Base-by-base conservation (phyloP, 1,284 basidiomycete genomes). In the Boletus sp. region DNA sequence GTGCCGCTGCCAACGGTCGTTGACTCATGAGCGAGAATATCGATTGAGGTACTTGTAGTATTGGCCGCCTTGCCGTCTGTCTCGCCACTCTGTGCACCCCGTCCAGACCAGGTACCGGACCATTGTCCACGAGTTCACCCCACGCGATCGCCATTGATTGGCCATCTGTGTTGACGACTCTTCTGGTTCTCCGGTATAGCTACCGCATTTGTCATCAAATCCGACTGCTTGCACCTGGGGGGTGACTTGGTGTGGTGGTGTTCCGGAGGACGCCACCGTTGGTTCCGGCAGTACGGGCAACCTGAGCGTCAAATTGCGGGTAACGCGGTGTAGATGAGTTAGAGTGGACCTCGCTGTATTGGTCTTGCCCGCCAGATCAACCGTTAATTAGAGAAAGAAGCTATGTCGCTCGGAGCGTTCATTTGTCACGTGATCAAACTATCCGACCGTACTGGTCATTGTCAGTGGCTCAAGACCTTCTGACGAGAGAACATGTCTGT, bases 401-500 rank as follows among this genome's bases (percentile, higher is more conserved):
- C 83, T 21, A 80, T 77, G 57, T 85, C 84, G n/a, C n/a, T n/a
- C n/a, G n/a, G n/a, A n/a, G n/a, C n/a, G 62, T 84, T n/a, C n/a
- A n/a, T n/a, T n/a, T n/a, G n/a, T n/a, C n/a, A n/a, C n/a, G n/a
- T n/a, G n/a, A n/a, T n/a, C n/a, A n/a, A n/a, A n/a, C n/a, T n/a
- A n/a, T n/a, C n/a, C n/a, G n/a, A n/a, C n/a, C n/a, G n/a, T n/a
- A n/a, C n/a, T n/a, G n/a, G n/a, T n/a, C n/a, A n/a, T n/a, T n/a
- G n/a, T n/a, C n/a, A n/a, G n/a, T n/a, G n/a, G n/a, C n/a, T n/a
- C n/a, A n/a, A n/a, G n/a, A n/a, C n/a, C n/a, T n/a, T n/a, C n/a
- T n/a, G n/a, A n/a, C n/a, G 97, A 74, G 98, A 98, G 82, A 99
- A 98, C 85, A 87, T 98, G 72, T 99, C 83, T 97, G 94, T 73